Evolutionary conservation across 345 rosid genomes (phyloP).

Genomic region (Corymbia maculata): DNA sequence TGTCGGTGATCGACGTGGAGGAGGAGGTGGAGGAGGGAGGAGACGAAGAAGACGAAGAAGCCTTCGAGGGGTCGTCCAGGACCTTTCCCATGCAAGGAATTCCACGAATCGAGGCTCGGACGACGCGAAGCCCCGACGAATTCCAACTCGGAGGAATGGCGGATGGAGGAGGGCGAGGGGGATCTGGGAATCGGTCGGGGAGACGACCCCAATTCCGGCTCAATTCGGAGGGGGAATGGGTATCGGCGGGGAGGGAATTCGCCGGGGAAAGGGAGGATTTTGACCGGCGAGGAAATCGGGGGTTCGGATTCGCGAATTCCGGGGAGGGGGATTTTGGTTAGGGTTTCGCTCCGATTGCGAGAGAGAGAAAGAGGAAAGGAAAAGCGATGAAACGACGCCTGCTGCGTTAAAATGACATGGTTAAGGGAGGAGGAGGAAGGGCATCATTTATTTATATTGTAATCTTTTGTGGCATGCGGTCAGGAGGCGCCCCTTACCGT

Average conservation of each 20-base stretch:
- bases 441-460: background rate
- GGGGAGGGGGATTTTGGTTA: background rate
- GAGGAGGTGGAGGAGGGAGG: slow-evolving; percentile 19
- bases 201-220: background rate
- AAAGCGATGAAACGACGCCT: background rate
- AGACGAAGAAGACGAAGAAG: slow-evolving; percentile 10
- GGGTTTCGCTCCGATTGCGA: background rate
- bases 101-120: background rate
- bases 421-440: background rate
- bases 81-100: slow-evolving; percentile 29
- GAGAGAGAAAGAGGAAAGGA: background rate
- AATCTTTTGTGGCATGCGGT: background rate
- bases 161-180: background rate
- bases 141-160: background rate
- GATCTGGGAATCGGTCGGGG: background rate
- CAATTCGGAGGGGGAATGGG: background rate
- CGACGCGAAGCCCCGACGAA: background rate
- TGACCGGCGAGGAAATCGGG: slow-evolving; percentile 13
- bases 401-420: background rate
- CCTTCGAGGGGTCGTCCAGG: slow-evolving; percentile 14
- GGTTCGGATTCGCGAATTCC: background rate
- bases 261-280: background rate
- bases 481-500: background rate
- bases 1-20: slow-evolving; percentile 49
- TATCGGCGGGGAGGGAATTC: background rate